phyloP scores from a whole-genome alignment of 2,329 filamentous ascomycete species.

The Sarocladium brachiariae region DNA sequence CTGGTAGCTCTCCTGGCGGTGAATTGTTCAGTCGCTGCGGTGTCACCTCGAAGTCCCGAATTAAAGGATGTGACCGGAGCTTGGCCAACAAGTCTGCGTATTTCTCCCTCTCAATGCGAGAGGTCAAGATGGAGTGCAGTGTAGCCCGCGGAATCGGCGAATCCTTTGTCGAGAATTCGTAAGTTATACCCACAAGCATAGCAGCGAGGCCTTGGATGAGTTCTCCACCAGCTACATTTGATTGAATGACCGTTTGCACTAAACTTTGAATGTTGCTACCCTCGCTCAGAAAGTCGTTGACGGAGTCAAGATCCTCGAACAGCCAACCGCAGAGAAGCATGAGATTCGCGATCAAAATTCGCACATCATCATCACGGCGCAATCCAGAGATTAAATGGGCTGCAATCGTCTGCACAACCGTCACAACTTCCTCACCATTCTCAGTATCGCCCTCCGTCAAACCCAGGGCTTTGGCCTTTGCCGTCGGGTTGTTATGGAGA shows the following conservation, averaged over 20 bases:
- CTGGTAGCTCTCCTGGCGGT: conserved; percentile 51
- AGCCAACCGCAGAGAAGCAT: conserved; percentile 87
- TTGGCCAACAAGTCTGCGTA: conserved; percentile 78
- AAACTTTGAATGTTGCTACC: conserved; percentile 87
- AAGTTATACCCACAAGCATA: conserved; percentile 78
- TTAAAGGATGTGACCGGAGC: conserved; percentile 67
- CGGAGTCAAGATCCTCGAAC: conserved; percentile 83
- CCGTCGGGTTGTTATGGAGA: conserved; percentile 69
- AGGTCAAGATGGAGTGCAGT: conserved; percentile 69
- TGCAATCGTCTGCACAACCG: conserved; percentile 81
- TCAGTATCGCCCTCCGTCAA: conserved; percentile 85
- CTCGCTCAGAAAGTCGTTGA: conserved; percentile 89
- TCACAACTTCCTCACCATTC: conserved; percentile 89
- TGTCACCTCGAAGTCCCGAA: conserved; percentile 86
- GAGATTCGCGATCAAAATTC: conserved; percentile 75
- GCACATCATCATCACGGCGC: conserved; percentile 67
- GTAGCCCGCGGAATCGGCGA: conserved; percentile 80
- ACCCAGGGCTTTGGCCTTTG: conserved; percentile 71
- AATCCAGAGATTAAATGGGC: conserved; percentile 79
- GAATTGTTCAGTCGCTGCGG: conserved; percentile 57
- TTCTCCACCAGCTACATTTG: conserved; percentile 49
- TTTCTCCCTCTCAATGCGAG: conserved; percentile 74
- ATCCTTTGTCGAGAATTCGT: conserved; percentile 97
- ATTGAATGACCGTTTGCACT: conserved; percentile 63
- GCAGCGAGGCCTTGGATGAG: conserved; percentile 78